Conservation (phyloP, 768 basidiomycete genomes). For the Pisolithus marmoratus region DNA sequence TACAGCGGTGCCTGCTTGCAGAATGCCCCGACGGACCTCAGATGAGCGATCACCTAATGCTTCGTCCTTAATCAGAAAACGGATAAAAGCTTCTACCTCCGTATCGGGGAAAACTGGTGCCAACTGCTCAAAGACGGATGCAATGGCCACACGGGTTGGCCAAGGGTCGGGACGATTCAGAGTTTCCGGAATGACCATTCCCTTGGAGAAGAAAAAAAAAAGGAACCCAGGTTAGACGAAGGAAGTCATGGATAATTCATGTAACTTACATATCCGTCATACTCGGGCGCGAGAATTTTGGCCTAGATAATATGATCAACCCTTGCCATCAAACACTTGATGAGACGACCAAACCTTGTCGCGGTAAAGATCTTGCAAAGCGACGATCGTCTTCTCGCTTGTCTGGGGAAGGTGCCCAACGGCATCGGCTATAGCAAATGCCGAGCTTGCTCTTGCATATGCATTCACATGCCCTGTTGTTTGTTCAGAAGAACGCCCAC, state of each 20-base stretch:
- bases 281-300: constrained; percentile 84
- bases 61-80: constrained; percentile 78
- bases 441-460: constrained; percentile 71
- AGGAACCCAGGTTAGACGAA: neutral
- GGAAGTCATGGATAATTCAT: neutral
- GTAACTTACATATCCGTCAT: constrained; percentile 77
- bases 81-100: constrained; percentile 68
- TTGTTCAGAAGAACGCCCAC: neutral
- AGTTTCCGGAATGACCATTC: constrained; percentile 87
- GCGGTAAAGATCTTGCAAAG: constrained; percentile 68
- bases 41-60: constrained; percentile 81
- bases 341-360: constrained; percentile 59
- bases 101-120: constrained; percentile 59
- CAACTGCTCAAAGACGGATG: constrained; percentile 58
- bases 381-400: constrained; percentile 39
- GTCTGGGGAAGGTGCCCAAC: constrained; percentile 65
- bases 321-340: neutral
- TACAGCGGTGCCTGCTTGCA: constrained; percentile 74
- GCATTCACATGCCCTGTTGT: constrained; percentile 66
- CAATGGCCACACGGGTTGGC: constrained; percentile 73
- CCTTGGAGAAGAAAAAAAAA: constrained; percentile 39
- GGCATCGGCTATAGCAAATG: constrained; percentile 71
- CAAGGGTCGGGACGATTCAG: constrained; percentile 89
- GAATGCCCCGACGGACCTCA: constrained; percentile 82
- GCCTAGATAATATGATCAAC: constrained; percentile 40